Evolutionary conservation across 768 basidiomycete genomes (phyloP), one percentile per base, ranked within the genome.

Genomic region (Boletellus ananiceps): DNA sequence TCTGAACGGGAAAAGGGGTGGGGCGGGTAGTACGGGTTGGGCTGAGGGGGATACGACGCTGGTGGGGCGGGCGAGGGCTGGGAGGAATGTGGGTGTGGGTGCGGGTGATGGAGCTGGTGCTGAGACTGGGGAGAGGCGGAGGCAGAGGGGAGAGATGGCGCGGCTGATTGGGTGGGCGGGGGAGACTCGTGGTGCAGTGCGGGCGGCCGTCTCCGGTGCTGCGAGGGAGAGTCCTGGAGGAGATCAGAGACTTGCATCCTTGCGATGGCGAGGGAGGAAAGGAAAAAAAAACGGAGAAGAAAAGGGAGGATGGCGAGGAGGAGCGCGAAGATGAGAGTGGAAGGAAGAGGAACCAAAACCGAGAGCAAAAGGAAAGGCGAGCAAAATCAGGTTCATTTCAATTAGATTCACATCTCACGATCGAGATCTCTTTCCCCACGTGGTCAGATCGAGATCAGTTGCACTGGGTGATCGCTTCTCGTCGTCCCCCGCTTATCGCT

Each of bases 191-290:
- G 63, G 44, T 64, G 65, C 12, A 57, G 48, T 16, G 52, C 55
- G 54, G 61, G 57, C 11, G 69, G 54, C 3, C 58, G 58, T 60
- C 70, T 59, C 18, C 70, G 56, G 58, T 78, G 78, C 57, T 83
- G 82, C 0, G 83, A 83, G 42, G 84, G 84, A 0, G 83, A 80
- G 65, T 83, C 82, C 56, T 85, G 83, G 21, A 87, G 70, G 49
- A 87, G 76, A 61, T 74, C 79, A 19, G 80, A 79, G 57, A 87
- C 82, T 68, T 86, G 84, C 84, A 86, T 86, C 2, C 2, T 43
- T 1, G 38, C 3, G 32, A 29, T 14, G 13, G 8, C 8, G 13
- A 2, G n/a, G 21, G 29, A 40, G n/a, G 43, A 29, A 32, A 13
- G 15, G 2, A 13, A n/a, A 9, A 42, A 36, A 31, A 36, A 14